These are phyloP conservation scores for Brasenia schreberi DNA, from an alignment of 164 flowering plant species.

Conservation along the genomic window DNA sequence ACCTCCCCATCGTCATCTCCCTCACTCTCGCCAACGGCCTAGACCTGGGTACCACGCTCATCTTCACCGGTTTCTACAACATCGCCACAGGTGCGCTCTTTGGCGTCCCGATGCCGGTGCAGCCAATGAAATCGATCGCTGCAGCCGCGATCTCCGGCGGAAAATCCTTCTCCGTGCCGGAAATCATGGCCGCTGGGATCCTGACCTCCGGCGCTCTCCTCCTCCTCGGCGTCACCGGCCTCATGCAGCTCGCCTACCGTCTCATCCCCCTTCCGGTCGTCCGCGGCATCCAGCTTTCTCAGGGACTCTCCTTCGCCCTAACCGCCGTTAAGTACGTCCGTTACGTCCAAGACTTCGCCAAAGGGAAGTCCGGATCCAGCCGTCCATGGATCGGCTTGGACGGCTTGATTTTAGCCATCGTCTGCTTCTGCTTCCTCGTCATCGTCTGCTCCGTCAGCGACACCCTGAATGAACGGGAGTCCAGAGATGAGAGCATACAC, in stretches of 20 bases:
- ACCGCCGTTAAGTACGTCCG: conserved; percentile 61
- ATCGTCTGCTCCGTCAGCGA: conserved; percentile 20
- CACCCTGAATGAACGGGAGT: neutral
- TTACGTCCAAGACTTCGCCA: conserved; percentile 43
- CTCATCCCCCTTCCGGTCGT: conserved; percentile 71
- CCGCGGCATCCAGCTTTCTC: conserved; percentile 85
- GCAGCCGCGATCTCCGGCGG: conserved; percentile 61
- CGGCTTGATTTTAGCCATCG: conserved; percentile 58
- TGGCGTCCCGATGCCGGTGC: conserved; percentile 97
- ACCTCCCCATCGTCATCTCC: conserved; percentile 72
- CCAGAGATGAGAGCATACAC: neutral
- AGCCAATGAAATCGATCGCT: conserved; percentile 91
- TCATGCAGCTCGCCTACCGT: conserved; percentile 55
- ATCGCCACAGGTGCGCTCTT: conserved; percentile 56
- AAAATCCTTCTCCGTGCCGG: conserved; percentile 46
- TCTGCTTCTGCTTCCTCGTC: conserved; percentile 52
- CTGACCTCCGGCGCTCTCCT: conserved; percentile 40
- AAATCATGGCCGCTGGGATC: conserved; percentile 84
- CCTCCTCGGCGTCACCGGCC: conserved; percentile 53
- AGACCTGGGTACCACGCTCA: conserved; percentile 58
- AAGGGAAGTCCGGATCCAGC: conserved; percentile 35
- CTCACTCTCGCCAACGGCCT: conserved; percentile 55
- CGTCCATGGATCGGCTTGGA: conserved; percentile 76
- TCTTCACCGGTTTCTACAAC: conserved; percentile 80
- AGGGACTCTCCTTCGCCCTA: conserved; percentile 75